A percentile compares a stretch with the other conserved stretches of the same genome.
These are phyloP conservation scores for Trichoderma asperellum DNA, from an alignment of 2,329 filamentous ascomycete species.

Conservation along the genomic window DNA sequence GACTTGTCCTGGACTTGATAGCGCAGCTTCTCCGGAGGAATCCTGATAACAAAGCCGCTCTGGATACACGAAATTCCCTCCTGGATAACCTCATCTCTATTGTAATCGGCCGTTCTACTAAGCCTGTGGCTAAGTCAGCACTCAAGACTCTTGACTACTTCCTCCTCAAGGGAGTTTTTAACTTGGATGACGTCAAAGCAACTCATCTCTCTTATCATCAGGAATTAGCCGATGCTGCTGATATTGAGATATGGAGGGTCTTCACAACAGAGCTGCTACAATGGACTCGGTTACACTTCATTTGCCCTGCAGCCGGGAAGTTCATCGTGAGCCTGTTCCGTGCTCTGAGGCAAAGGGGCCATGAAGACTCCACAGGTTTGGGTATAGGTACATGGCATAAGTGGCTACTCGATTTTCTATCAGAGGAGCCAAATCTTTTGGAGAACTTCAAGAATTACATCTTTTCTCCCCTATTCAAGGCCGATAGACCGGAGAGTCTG, in stretches of 20 bases:
- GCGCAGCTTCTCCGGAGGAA: slow-evolving; percentile 56
- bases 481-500: slow-evolving; percentile 57
- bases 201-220: slow-evolving; percentile 49
- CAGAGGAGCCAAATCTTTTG: slow-evolving; percentile 54
- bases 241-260: slow-evolving; percentile 52
- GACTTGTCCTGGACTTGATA: slow-evolving; percentile 63
- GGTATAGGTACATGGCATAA: slow-evolving; percentile 55
- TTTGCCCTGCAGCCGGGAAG: slow-evolving; percentile 64
- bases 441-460: slow-evolving; percentile 68
- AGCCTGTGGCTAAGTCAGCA: slow-evolving; percentile 69
- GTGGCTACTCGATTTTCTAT: slow-evolving; percentile 59
- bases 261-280: slow-evolving; percentile 55
- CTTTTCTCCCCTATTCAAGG: slow-evolving; percentile 64
- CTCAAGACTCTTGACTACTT: slow-evolving; percentile 70
- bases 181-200: slow-evolving; percentile 49
- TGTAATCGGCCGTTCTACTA: slow-evolving; percentile 62
- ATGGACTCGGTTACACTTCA: slow-evolving; percentile 61
- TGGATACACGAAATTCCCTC: slow-evolving; percentile 50
- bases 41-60: slow-evolving; percentile 46
- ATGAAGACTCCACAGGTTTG: slow-evolving; percentile 35
- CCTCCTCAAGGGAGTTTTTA: slow-evolving; percentile 62
- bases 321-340: slow-evolving; percentile 62
- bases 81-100: slow-evolving; percentile 60
- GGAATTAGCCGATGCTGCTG: slow-evolving; percentile 27
- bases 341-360: slow-evolving; percentile 44